Evolutionary conservation across 495 filamentous ascomycete genomes (phyloP), one percentile per base, ranked within the genome.

Genomic region (Physcia stellaris): DNA sequence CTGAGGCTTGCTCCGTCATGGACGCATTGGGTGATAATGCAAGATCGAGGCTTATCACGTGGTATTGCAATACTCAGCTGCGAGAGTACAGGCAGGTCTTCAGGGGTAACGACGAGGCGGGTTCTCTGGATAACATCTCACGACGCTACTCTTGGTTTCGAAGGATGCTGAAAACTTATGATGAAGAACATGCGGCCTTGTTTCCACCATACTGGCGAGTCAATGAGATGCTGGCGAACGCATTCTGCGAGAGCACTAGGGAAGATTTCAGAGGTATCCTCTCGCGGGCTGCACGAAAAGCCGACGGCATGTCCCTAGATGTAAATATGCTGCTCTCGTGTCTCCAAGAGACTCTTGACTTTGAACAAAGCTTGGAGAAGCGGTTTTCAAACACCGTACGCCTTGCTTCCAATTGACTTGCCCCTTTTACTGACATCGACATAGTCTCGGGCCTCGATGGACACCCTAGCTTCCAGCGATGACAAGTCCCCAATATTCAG

Each of bases 61-160:
- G 90, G 90, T 98, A 98, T 53, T 88, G 92, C 61, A 98, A 98
- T 51, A 94, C 90, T 7, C 84, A 95, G 63, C 65, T 98, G 41
- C 74, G 90, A 26, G 90, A 98, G 58, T 98, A 98, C 54, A 73
- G 90, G 23, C 85, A 93, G 55, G 79, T 98, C 3, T 98, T 98
- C 60, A 67, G 85, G 17, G 88, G 88, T 19, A 95, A 87, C 55
- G 90, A 98, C 58, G 90, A 98, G 56, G 90, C 90, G 2, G 90
- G 92, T 2, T 95, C 81, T 32, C 66, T 98, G 60, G 90, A 98
- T 63, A 98, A 98, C 50, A 98, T 98, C 43, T 81, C 88, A 5
- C 71, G 92, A 45, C 67, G 90, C 43, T 98, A 94, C 56, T 81
- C 88, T 6, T 98, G 90, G 90, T 92, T 96, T 57, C 82, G 83